These are phyloP conservation scores for Azolla pinnata DNA, from an alignment of 75 land plant species.

Conservation along the genomic window DNA sequence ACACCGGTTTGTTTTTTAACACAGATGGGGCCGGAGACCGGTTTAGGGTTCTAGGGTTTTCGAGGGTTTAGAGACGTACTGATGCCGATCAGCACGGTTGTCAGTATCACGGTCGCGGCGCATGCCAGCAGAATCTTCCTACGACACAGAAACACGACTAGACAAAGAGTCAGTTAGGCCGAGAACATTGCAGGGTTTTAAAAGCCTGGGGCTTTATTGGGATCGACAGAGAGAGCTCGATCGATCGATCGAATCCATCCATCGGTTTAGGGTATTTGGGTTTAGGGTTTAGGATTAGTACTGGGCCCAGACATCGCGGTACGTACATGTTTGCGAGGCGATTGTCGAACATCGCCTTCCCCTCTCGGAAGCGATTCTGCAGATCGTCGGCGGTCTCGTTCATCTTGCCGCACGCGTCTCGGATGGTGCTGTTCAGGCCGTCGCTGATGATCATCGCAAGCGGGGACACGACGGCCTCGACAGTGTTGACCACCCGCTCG, in stretches of 20 bases:
- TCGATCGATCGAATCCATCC: no score
- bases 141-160: background rate
- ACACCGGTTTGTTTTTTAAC: no score
- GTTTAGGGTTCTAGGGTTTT: no score
- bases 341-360: conserved; percentile 5
- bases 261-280: no score
- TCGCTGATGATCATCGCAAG: background rate
- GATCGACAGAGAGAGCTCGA: no score
- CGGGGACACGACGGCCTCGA: conserved; percentile 4
- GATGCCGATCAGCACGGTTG: conserved; percentile 5
- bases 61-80: no score
- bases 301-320: no score
- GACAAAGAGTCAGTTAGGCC: no score
- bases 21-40: no score
- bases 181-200: no score
- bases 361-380: background rate
- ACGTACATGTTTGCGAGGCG: background rate
- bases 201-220: no score
- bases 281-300: no score
- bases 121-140: conserved; percentile 3
- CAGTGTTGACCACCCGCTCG: background rate
- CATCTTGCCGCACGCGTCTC: conserved; percentile 4
- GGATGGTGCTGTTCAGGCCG: background rate
- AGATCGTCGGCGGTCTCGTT: conserved; percentile 3
- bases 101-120: conserved; percentile 3